Evolutionary conservation across 768 basidiomycete species (phyloP).

Genomic region (Tephrocybe sp.): DNA sequence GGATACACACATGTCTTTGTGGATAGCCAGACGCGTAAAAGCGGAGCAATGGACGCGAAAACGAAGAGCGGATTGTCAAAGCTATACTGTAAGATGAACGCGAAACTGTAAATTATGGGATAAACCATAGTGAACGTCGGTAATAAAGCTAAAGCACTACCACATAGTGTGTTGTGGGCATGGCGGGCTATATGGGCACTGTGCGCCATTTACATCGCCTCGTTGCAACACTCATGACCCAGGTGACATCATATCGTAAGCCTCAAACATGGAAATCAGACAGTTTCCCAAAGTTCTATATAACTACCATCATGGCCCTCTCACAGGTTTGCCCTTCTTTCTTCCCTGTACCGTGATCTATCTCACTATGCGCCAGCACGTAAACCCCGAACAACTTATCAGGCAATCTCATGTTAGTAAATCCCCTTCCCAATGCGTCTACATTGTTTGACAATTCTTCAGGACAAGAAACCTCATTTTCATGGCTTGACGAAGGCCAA

Average conservation of each 20-base stretch:
- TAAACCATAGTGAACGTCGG: too few relatives aligned
- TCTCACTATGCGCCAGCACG: conserved; percentile 39
- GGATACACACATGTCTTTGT: conserved; percentile 88
- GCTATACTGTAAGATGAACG: conserved; percentile 21
- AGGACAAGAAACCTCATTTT: conserved; percentile 46
- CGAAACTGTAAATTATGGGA: conserved; percentile 13
- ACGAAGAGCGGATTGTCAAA: conserved; percentile 46
- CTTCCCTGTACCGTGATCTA: background rate
- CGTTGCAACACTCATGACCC: background rate
- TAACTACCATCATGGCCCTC: conserved; percentile 45
- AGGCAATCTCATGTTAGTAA: conserved; percentile 45
- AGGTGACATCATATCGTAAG: conserved; percentile 5
- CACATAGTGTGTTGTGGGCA: background rate
- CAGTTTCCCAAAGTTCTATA: background rate
- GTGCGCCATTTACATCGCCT: too few relatives aligned
- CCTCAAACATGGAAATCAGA: background rate
- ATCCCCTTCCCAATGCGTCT: background rate
- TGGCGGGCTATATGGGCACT: too few relatives aligned
- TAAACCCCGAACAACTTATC: conserved; percentile 68
- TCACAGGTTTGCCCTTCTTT: conserved; percentile 41
- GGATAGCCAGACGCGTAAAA: conserved; percentile 54
- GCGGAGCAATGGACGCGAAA: conserved; percentile 39
- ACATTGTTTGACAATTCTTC: background rate
- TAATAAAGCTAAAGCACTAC: background rate
- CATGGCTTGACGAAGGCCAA: conserved; percentile 32